Conservation (phyloP, 257 asterid genomes). For the Solanum sitiens region DNA sequence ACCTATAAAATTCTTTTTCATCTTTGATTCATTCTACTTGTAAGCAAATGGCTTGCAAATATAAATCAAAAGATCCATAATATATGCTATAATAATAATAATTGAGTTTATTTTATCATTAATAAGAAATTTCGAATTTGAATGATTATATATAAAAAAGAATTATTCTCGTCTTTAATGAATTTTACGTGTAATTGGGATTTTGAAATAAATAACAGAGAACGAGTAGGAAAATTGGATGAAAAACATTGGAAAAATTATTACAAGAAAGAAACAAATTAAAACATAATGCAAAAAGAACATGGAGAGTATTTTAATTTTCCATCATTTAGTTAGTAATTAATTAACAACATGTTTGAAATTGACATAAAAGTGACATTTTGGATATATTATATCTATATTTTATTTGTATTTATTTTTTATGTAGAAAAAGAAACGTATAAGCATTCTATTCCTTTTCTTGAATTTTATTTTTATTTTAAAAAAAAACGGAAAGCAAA, state of each 20-base stretch:
- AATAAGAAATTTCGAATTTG: rapidly evolving
- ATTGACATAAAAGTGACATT: background rate
- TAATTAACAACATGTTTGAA: background rate
- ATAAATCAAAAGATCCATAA: background rate
- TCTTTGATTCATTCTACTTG: background rate
- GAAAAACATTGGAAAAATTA: no score
- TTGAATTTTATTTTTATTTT: no score
- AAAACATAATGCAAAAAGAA: background rate
- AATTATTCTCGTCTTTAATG: rapidly evolving
- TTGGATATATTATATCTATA: background rate
- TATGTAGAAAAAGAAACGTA: background rate
- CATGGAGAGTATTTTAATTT: background rate
- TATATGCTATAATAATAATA: background rate
- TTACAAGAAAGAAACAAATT: background rate
- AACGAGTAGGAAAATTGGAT: background rate
- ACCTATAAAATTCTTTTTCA: background rate
- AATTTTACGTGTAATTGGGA: rapidly evolving
- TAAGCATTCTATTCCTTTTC: background rate
- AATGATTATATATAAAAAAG: rapidly evolving
- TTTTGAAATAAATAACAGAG: background rate
- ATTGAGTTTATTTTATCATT: background rate
- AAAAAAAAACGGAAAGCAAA: background rate
- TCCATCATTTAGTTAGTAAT: background rate
- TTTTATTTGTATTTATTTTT: background rate
- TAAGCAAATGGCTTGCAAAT: background rate